A percentile compares a stretch with the other conserved stretches of the same genome.
phyloP scores from a whole-genome alignment of 495 filamentous ascomycete genomes.

The Annulohypoxylon maeteangense region DNA sequence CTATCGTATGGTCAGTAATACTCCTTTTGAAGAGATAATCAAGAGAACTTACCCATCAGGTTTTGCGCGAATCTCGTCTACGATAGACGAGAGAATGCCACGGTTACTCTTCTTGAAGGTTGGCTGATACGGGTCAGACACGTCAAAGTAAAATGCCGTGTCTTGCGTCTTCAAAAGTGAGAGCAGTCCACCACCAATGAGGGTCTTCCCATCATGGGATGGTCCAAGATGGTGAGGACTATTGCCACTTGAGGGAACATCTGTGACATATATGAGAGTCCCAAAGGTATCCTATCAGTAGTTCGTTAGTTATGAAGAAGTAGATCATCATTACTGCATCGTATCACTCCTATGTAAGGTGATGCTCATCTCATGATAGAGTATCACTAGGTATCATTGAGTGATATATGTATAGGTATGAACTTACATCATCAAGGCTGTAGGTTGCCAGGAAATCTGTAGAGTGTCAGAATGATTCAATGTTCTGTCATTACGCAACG shows the following conservation, averaged over 20 bases:
- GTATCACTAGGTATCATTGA: background rate
- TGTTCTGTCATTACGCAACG: background rate
- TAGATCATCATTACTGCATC: no score
- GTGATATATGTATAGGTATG: background rate
- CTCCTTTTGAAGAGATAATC: background rate
- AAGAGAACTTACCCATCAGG: conserved; percentile 61
- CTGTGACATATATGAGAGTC: conserved; percentile 66
- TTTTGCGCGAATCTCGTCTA: conserved; percentile 72
- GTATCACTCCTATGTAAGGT: background rate
- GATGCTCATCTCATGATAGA: no score
- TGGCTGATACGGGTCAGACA: conserved; percentile 66
- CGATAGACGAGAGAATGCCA: conserved; percentile 65
- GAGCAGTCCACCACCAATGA: conserved; percentile 69
- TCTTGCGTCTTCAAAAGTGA: conserved; percentile 71
- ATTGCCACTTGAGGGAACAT: conserved; percentile 70
- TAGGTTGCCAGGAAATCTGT: conserved; percentile 68
- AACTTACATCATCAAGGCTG: conserved; percentile 65
- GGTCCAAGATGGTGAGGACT: conserved; percentile 69
- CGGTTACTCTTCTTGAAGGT: conserved; percentile 69
- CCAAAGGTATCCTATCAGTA: conserved; percentile 67
- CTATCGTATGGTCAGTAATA: conserved; percentile 24
- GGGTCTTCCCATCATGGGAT: conserved; percentile 68
- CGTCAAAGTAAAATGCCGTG: conserved; percentile 72
- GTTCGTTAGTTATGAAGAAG: conserved; percentile 25
- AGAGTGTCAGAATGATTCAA: conserved; percentile 5